phyloP scores from a whole-genome alignment of 495 filamentous ascomycete species.

The Echria macrotheca region DNA sequence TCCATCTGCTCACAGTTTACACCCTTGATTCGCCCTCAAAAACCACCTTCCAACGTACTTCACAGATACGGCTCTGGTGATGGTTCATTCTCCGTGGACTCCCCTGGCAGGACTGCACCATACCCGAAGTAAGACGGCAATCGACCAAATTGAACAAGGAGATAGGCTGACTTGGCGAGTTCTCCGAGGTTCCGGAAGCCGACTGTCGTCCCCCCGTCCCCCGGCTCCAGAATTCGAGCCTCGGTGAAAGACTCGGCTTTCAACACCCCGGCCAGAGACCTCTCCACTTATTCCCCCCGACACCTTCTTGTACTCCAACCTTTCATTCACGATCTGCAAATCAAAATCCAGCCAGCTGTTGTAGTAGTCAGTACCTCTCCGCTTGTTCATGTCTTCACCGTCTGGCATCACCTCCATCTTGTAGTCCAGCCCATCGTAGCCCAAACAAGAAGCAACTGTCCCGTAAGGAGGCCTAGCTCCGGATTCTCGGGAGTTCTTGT shows the following conservation, averaged over 20 bases:
- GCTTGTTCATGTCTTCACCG: too few species aligned
- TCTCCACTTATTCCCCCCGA: background rate
- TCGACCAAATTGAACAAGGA: background rate
- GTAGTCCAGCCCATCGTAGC: too few species aligned
- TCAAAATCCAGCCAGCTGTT: background rate
- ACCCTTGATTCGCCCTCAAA: too few species aligned
- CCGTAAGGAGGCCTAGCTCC: too few species aligned
- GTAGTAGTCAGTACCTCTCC: background rate
- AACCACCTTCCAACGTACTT: too few species aligned
- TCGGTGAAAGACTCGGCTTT: background rate
- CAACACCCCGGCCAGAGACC: background rate
- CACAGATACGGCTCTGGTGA: too few species aligned
- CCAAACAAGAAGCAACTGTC: too few species aligned
- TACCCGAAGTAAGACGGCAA: background rate
- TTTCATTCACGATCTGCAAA: constrained; percentile 1
- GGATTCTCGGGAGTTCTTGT: too few species aligned
- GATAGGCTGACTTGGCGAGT: background rate
- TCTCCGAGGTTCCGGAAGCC: background rate
- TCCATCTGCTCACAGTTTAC: too few species aligned
- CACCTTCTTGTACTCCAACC: constrained; percentile 3
- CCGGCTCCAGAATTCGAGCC: background rate
- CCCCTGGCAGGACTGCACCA: too few species aligned
- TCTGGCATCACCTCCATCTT: too few species aligned
- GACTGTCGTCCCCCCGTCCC: background rate
- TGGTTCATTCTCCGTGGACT: too few species aligned